A percentile compares a stretch with the other conserved stretches of the same genome.
Conservation (phyloP, 169 alveolate species). For the Amoebophrya sp. region DNA sequence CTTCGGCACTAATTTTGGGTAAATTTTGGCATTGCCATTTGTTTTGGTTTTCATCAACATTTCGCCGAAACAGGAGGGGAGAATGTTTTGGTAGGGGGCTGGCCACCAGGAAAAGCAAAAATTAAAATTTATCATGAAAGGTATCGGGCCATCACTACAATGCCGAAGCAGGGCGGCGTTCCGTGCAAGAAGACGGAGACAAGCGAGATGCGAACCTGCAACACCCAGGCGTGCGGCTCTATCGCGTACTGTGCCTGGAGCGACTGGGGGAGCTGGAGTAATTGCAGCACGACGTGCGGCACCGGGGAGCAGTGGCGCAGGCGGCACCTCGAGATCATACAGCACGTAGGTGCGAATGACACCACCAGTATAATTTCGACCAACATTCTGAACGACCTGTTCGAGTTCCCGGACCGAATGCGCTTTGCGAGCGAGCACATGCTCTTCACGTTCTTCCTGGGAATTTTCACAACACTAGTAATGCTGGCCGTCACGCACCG, state of each 20-base stretch:
- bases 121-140: no score
- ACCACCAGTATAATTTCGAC: no score
- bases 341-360: neutral
- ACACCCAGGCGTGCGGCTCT: neutral
- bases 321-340: neutral
- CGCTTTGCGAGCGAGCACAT: neutral
- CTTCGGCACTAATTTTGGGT: no score
- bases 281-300: neutral
- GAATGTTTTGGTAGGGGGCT: no score
- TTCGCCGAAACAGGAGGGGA: no score
- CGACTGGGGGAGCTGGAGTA: neutral
- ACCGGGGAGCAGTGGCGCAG: slow-evolving; percentile 7
- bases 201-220: neutral
- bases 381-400: no score
- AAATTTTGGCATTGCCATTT: no score
- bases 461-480: neutral
- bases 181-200: neutral
- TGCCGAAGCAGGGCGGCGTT: neutral
- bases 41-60: no score
- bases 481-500: no score
- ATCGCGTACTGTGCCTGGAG: neutral
- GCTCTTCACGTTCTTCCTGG: neutral
- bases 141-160: neutral
- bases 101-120: no score
- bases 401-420: no score